Percentiles rank a stretch among this genome's conserved stretches.
Evolutionary conservation across 2,329 filamentous ascomycete genomes (phyloP).

Genomic region (Raffaelea arxii): DNA sequence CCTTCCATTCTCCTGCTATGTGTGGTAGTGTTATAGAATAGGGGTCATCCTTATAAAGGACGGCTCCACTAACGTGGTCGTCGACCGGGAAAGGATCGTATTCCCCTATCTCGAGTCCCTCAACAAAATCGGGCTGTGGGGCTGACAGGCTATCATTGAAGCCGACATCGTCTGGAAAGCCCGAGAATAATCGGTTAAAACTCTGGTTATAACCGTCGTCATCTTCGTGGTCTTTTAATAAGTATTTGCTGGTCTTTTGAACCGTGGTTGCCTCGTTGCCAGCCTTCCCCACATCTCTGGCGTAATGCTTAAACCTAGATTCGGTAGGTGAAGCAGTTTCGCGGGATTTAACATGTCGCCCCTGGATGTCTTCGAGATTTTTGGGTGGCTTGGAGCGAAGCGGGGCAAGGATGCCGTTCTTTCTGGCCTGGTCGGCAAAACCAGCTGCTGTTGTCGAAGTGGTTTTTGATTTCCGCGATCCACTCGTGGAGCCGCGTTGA

Average conservation of each 20-base stretch:
- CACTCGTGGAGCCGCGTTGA: neutral
- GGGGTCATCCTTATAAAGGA: conserved; percentile 10
- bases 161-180: conserved; percentile 16
- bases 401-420: conserved; percentile 12
- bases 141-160: conserved; percentile 19
- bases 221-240: conserved; percentile 15
- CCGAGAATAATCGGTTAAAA: conserved; percentile 13
- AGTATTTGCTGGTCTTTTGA: neutral
- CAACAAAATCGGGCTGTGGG: conserved; percentile 19
- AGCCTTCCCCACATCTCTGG: conserved; percentile 5
- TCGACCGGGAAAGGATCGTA: conserved; percentile 10
- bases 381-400: conserved; percentile 11
- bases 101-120: conserved; percentile 14
- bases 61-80: conserved; percentile 9
- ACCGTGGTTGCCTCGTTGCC: conserved; percentile 13
- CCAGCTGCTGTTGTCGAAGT: conserved; percentile 8
- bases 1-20: conserved; percentile 18
- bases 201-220: conserved; percentile 4
- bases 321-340: conserved; percentile 10
- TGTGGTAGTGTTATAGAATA: conserved; percentile 18
- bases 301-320: conserved; percentile 9
- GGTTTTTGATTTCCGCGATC: neutral
- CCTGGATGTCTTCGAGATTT: conserved; percentile 11
- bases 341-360: conserved; percentile 7
- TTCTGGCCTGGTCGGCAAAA: conserved; percentile 7